Base-by-base conservation (phyloP, 345 rosid species). In the Salix dunnii region DNA sequence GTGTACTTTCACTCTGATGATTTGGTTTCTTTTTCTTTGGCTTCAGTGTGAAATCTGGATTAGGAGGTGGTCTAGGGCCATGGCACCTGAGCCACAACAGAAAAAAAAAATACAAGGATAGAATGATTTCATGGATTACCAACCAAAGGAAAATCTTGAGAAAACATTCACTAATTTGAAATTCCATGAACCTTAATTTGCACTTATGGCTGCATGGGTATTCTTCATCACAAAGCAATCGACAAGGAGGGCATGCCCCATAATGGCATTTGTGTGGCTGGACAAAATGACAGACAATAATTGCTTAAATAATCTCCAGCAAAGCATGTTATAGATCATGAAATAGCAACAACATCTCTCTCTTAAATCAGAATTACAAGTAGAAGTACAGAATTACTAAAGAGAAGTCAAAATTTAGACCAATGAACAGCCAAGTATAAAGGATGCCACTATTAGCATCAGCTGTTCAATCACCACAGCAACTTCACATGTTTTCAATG, bases 211-310 rank as follows among this genome's bases (percentile, higher is more conserved):
- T 97, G 82, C 97, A 95, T 40, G 88, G 87, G 80, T 86, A 95
- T 75, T 88, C 97, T 88, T 89, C 97, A 77, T 86, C 93, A 84
- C 99, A 95, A 82, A 78, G 74, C 81, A 89, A 83, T 82, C 84
- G 86, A 78, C 99, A 95, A 31, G 83, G 84, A 43, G 97, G 99
- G 76, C 97, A 95, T 80, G 93, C 90, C 78, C 97, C 97, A 82
- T 95, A 91, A 81, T 95, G 99, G 78, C 99, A 95, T 86, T 85
- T 90, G 80, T 93, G 99, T 14, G 89, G 88, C 96, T 93, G 87
- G 85, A 85, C 58, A 74, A 80, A 74, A 72, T 62, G 55, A 83
- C 40, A 79, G 28, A 25, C 46, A 38, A 55, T 16, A 77, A 36
- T 30, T 53, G 5, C 33, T 48, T 60, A 43, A 79, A 68, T 51